Percentiles rank a stretch among this genome's conserved stretches.
These are phyloP conservation scores for Komagataella pastoris DNA, from an alignment of 805 yeast species.

Conservation along the genomic window DNA sequence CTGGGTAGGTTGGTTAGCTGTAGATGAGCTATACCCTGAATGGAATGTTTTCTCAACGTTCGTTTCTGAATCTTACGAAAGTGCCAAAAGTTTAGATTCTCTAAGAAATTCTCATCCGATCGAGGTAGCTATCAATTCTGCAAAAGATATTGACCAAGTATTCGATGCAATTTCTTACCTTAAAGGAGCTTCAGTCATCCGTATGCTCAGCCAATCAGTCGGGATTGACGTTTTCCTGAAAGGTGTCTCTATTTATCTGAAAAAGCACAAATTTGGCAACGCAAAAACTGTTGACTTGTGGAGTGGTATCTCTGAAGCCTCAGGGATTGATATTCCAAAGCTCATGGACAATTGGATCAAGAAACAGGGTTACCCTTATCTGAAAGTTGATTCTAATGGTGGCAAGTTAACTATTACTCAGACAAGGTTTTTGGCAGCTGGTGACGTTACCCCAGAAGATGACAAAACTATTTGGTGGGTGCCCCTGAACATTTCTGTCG, in stretches of 20 bases:
- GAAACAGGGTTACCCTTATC: conserved; percentile 60
- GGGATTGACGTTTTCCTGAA: conserved; percentile 57
- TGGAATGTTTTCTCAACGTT: conserved; percentile 64
- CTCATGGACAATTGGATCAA: conserved; percentile 65
- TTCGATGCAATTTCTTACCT: conserved; percentile 73
- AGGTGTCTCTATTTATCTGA: conserved; percentile 62
- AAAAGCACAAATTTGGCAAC: conserved; percentile 49
- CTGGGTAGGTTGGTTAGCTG: conserved; percentile 65
- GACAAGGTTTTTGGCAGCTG: conserved; percentile 48
- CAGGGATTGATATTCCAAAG: conserved; percentile 43
- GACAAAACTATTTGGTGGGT: conserved; percentile 48
- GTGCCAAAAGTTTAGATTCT: conserved; percentile 40
- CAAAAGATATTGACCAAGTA: conserved; percentile 69
- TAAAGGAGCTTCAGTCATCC: conserved; percentile 68
- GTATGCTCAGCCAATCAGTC: conserved; percentile 62
- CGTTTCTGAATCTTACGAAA: conserved; percentile 36
- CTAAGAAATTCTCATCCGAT: conserved; percentile 64
- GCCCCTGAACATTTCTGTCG: conserved; percentile 21
- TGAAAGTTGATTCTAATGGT: conserved; percentile 31
- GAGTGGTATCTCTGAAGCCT: conserved; percentile 47
- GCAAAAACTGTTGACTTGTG: conserved; percentile 68
- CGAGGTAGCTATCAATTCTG: conserved; percentile 69
- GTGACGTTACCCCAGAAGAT: conserved; percentile 46
- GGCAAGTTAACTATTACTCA: conserved; percentile 31
- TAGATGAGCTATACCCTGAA: conserved; percentile 59